These are phyloP conservation scores for Hyphodiscus sp. DNA, from an alignment of 2,329 filamentous ascomycete species.

Conservation along the genomic window DNA sequence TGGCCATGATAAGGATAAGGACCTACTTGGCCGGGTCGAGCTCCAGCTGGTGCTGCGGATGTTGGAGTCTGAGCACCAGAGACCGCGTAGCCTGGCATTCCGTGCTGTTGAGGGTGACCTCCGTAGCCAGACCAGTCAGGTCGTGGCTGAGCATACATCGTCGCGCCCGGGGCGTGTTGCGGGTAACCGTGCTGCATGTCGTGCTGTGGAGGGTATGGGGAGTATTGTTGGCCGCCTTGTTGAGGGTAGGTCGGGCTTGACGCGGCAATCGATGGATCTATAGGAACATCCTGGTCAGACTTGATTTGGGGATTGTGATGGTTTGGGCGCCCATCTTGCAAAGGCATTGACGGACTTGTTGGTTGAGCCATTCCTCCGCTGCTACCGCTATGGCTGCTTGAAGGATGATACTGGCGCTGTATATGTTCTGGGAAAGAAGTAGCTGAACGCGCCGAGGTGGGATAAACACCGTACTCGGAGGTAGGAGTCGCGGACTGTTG, in stretches of 20 bases:
- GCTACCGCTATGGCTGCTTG: conserved; percentile 65
- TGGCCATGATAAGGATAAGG: neutral
- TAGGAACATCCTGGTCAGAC: conserved; percentile 95
- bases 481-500: conserved; percentile 80
- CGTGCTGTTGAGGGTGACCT: conserved; percentile 34
- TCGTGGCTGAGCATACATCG: conserved; percentile 60
- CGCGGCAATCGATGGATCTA: conserved; percentile 97
- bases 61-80: conserved; percentile 40
- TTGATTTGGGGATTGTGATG: conserved; percentile 73
- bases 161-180: conserved; percentile 47
- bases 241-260: conserved; percentile 88
- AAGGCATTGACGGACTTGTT: conserved; percentile 94
- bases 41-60: conserved; percentile 45
- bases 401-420: conserved; percentile 75
- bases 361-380: conserved; percentile 95
- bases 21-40: conserved; percentile 55
- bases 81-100: conserved; percentile 28
- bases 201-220: conserved; percentile 78
- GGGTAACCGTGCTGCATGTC: conserved; percentile 78
- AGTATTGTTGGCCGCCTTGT: conserved; percentile 61
- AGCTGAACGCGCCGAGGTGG: conserved; percentile 65
- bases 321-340: conserved; percentile 71
- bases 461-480: conserved; percentile 80
- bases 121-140: conserved; percentile 70
- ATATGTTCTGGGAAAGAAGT: conserved; percentile 81